phyloP scores from a whole-genome alignment of 1,139 yeast species.

The Yamadazyma sp. region DNA sequence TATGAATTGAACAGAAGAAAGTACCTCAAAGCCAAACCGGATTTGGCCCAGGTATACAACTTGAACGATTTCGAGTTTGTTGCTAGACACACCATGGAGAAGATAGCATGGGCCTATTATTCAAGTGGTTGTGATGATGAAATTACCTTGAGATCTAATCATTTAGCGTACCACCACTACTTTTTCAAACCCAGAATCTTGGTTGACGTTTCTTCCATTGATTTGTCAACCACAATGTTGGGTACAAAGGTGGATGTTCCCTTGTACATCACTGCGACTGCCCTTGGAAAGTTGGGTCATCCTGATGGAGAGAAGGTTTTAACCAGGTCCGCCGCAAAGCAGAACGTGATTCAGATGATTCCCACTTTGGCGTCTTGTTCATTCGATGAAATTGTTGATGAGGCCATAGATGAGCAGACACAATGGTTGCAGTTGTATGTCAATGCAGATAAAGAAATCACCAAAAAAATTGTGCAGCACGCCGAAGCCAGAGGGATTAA shows the following conservation, averaged over 20 bases:
- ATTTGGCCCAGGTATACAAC: constrained; percentile 64
- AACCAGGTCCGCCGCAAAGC: constrained; percentile 69
- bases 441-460: constrained; percentile 56
- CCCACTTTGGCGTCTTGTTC: constrained; percentile 78
- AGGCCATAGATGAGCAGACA: constrained; percentile 51
- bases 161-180: constrained; percentile 79
- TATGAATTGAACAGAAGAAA: constrained; percentile 30
- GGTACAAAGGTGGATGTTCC: constrained; percentile 49
- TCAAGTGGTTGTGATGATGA: constrained; percentile 94
- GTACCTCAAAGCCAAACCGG: constrained; percentile 50
- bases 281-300: constrained; percentile 77
- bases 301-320: constrained; percentile 76
- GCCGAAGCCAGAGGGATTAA: constrained; percentile 77
- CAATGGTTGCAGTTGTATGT: constrained; percentile 95
- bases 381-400: constrained; percentile 65
- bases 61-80: constrained; percentile 79
- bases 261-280: constrained; percentile 77
- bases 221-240: constrained; percentile 39
- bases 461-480: constrained; percentile 59
- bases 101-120: constrained; percentile 88
- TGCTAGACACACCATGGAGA: constrained; percentile 69
- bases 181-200: constrained; percentile 82
- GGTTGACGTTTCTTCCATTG: constrained; percentile 61
- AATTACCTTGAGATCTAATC: constrained; percentile 84
- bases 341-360: constrained; percentile 74